Base-by-base conservation (phyloP, 805 yeast genomes). In the Pichia manshurica region DNA sequence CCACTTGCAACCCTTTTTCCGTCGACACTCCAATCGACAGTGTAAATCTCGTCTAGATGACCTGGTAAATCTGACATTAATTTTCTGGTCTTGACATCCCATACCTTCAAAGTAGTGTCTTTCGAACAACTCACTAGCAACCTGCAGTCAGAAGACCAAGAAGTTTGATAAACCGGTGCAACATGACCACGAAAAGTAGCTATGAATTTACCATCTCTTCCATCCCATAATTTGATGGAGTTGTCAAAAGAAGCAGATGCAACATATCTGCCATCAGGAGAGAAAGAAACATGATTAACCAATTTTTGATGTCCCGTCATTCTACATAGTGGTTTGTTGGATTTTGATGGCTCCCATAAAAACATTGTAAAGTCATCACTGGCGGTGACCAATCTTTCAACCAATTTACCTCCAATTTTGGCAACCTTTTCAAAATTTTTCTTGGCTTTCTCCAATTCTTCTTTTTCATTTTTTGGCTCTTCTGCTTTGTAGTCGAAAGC, bases 331-430 rank as follows among this genome's bases (percentile, higher is more conserved):
- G 99, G 99, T 63, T 90, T 93, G 34, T 75, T 72, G 2, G 83
- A 70, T 62, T 79, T 84, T 43, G 81, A 66, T 17, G 97, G 98
- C 58, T 90, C 95, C 99, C 99, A 93, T 51, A 93, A 67, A 57
- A 84, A 93, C 97, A 93, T 93, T 22, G 99, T 93, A 68, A 91
- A 91, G 68, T 93, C 99, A 63, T 93, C 99, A 63, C 90, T 80
- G 12, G 97, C 98, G 15, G 97, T 88, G 3, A 89, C 96, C 65
- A 93, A 77, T 54, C 95, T 72, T 65, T 91, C 99, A 28, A 71
- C 67, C 16, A 69, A 56, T 19, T 64, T 62, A 5, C 87, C 87
- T 16, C 74, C 73, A n/a, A 74, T 57, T 46, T 73, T 72, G 16
- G 87, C 82, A 34, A 79, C 81, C 57, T 79, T 79, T 48, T 80